Conservation (phyloP, 179 eudicot species). For the Amaranthus tricolor region DNA sequence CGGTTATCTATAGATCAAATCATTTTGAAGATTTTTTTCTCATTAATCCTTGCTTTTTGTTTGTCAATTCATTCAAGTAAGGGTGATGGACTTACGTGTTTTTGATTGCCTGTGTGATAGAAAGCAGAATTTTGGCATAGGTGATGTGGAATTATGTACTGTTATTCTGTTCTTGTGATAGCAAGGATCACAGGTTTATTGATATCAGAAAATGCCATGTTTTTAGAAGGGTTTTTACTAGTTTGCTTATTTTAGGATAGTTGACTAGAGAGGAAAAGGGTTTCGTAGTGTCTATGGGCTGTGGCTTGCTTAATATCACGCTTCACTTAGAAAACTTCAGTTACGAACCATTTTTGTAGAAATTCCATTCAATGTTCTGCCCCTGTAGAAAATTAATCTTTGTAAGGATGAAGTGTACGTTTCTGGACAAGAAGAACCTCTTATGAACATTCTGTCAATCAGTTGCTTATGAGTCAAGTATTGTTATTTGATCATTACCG, state of each 20-base stretch:
- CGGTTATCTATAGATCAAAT: not conserved
- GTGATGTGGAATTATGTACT: not conserved
- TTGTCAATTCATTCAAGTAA: not conserved
- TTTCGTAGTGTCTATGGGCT: too few relatives aligned
- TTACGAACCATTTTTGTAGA: not conserved
- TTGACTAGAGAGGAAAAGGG: not conserved
- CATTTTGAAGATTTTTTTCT: not conserved
- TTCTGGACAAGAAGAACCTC: not conserved
- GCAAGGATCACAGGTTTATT: not conserved
- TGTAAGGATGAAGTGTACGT: not conserved
- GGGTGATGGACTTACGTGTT: not conserved
- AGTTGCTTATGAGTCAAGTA: constrained; percentile 1
- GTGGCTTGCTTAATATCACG: not conserved
- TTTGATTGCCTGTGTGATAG: not conserved
- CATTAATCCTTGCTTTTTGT: not conserved
- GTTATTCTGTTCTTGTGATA: not conserved
- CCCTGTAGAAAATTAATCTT: not conserved
- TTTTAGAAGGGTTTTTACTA: not conserved
- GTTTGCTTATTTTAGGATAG: not conserved
- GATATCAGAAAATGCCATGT: not conserved
- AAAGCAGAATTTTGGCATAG: not conserved
- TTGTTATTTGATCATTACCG: not conserved
- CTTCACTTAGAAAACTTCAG: not conserved
- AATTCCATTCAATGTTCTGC: not conserved
- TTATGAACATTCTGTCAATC: not conserved